phyloP scores from a whole-genome alignment of 106 monocot species.

The Dendrobium chrysotoxum region DNA sequence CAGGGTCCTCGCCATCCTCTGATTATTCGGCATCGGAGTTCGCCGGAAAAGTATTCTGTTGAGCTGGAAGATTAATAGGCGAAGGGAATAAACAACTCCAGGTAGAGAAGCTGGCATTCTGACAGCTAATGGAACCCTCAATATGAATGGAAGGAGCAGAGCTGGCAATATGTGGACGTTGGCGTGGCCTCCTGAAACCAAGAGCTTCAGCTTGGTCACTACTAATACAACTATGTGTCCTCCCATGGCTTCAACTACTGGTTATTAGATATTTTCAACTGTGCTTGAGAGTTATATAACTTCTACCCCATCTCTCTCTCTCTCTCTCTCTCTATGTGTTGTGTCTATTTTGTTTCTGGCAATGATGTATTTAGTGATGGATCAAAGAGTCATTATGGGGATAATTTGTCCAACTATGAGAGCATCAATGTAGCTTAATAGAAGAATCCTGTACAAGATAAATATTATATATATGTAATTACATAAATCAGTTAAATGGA shows the following conservation, averaged over 20 bases:
- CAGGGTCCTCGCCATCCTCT: slow-evolving; percentile 4
- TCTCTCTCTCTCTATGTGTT: background rate
- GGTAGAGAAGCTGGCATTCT: background rate
- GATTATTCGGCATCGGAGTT: background rate
- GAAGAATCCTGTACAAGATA: too few species aligned
- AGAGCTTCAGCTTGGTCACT: background rate
- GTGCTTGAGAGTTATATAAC: too few species aligned
- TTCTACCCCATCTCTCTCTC: background rate
- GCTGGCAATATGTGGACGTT: background rate
- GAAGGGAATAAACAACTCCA: background rate
- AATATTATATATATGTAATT: too few species aligned
- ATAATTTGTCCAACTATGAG: too few species aligned
- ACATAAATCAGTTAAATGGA: too few species aligned
- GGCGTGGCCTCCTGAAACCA: background rate
- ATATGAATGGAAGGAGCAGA: background rate
- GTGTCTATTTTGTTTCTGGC: too few species aligned
- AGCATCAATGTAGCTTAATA: too few species aligned
- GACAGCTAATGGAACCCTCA: slow-evolving; percentile 1
- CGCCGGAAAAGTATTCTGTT: background rate
- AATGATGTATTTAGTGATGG: too few species aligned
- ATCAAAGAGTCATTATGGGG: too few species aligned
- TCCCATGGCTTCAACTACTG: background rate
- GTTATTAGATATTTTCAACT: too few species aligned
- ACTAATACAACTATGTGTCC: background rate
- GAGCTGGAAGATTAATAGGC: slow-evolving; percentile 1